Base-by-base conservation (phyloP, 2,329 filamentous ascomycete species). In the Chalaropsis ovoidea region DNA sequence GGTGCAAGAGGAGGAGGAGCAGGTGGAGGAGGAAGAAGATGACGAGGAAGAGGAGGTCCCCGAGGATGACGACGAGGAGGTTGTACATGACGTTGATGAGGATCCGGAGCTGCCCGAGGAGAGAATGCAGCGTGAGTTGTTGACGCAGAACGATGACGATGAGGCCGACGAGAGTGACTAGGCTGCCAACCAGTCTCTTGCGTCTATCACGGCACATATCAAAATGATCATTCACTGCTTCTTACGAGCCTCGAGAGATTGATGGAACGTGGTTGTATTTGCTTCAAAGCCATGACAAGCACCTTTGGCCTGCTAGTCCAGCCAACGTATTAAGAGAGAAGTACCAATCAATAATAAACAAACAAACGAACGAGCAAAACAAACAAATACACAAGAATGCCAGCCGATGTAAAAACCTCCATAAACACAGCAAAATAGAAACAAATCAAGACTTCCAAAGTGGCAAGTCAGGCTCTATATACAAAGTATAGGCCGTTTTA, bases 131-230 rank as follows among this genome's bases (percentile, higher is more conserved):
- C 81, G 82, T 62, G 78, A 78, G 3, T 76, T 77, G 10, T 81
- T 81, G 39, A 80, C 81, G 1, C 81, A 77, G 31, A 84, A 86
- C 66, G 86, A 87, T 69, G 85, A 83, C 13, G 73, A 86, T 67
- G 84, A 86, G 69, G 83, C 81, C 11, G 80, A 82, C 63, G 83
- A 86, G 68, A 85, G 82, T 70, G 82, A 84, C 65, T 84, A 72
- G 68, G 41, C 54, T 35, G 35, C 8, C 35, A 39, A 7, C 8
- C 22, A 24, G 22, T 52, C 47, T 52, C 19, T 15, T 13, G 19
- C 47, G 31, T 3, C 11, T 19, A 52, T 52, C 3, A 5, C 2
- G 11, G 6, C 47, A 52, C n/a, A 52, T 52, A 52, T 24, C 22
- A 52, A 3, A 52, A 52, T 15, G 22, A 11, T 24, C 8, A 13